Conservation (phyloP, 345 rosid genomes). For the Lenwebbia sp. region DNA sequence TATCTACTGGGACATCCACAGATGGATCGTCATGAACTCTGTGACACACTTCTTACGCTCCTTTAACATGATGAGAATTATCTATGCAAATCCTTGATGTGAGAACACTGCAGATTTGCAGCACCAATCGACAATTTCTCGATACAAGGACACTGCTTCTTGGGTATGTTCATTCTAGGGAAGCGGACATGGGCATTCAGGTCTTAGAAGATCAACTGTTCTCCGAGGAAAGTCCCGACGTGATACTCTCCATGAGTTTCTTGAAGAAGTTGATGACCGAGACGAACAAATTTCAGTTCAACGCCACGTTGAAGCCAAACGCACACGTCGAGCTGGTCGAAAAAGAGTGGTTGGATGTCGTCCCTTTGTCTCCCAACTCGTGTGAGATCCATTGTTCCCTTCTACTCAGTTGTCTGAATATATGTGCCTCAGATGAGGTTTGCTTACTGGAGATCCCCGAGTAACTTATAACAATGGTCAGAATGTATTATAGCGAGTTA, state of each 20-base stretch:
- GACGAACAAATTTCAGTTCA: constrained; percentile 32
- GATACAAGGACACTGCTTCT: constrained; percentile 27
- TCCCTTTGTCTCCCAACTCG: constrained; percentile 55
- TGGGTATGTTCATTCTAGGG: constrained; percentile 30
- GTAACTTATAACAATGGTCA: neutral
- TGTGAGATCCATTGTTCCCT: constrained; percentile 44
- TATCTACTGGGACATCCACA: neutral
- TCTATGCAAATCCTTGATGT: neutral
- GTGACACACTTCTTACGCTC: neutral
- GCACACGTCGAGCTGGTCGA: constrained; percentile 46
- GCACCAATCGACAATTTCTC: neutral
- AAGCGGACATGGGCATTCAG: constrained; percentile 53
- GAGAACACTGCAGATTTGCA: constrained; percentile 38
- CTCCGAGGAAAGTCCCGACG: constrained; percentile 22
- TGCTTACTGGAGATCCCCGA: constrained; percentile 47
- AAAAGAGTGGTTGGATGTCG: constrained; percentile 52
- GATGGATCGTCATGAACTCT: neutral
- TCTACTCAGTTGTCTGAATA: constrained; percentile 25
- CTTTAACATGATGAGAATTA: neutral
- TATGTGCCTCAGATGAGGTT: constrained; percentile 37
- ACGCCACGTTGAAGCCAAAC: constrained; percentile 18
- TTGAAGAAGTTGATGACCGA: constrained; percentile 31
- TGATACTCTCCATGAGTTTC: constrained; percentile 32
- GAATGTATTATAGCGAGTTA: neutral
- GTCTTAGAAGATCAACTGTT: constrained; percentile 5